Conservation (phyloP, 2,329 filamentous ascomycete species). For the Teratosphaeriaceae sp. region DNA sequence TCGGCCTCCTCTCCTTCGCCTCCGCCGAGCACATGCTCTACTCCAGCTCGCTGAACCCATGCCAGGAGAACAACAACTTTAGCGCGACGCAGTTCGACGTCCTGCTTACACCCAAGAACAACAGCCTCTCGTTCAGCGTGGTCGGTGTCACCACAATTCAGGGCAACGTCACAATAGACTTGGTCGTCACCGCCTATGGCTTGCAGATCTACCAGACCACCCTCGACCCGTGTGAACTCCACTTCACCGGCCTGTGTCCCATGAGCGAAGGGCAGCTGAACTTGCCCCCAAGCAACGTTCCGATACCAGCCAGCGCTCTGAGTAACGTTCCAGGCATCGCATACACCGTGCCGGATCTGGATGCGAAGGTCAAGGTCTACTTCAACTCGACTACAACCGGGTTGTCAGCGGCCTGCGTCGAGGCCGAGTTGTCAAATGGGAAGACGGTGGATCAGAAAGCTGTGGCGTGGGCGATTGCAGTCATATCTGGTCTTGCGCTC, state of each 20-base stretch:
- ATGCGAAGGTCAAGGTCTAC: conserved; percentile 74
- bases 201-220: conserved; percentile 61
- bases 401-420: conserved; percentile 71
- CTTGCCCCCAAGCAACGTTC: conserved; percentile 51
- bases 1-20: conserved; percentile 38
- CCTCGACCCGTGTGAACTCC: conserved; percentile 67
- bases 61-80: conserved; percentile 78
- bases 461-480: conserved; percentile 82
- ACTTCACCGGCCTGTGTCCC: conserved; percentile 73
- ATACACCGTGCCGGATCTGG: conserved; percentile 84
- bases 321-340: conserved; percentile 70
- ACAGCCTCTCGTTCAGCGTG: conserved; percentile 65
- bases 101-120: conserved; percentile 68
- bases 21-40: conserved; percentile 63
- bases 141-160: conserved; percentile 77
- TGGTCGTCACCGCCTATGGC: conserved; percentile 76
- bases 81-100: conserved; percentile 86
- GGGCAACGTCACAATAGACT: conserved; percentile 71
- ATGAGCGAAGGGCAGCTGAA: conserved; percentile 82
- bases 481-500: conserved; percentile 78
- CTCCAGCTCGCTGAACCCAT: conserved; percentile 78
- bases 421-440: conserved; percentile 81
- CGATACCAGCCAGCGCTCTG: conserved; percentile 51
- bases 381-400: conserved; percentile 65
- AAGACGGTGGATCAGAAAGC: conserved; percentile 85